These are phyloP conservation scores for Wickerhamiella qilinensis DNA, from an alignment of 805 yeast species.

Conservation along the genomic window DNA sequence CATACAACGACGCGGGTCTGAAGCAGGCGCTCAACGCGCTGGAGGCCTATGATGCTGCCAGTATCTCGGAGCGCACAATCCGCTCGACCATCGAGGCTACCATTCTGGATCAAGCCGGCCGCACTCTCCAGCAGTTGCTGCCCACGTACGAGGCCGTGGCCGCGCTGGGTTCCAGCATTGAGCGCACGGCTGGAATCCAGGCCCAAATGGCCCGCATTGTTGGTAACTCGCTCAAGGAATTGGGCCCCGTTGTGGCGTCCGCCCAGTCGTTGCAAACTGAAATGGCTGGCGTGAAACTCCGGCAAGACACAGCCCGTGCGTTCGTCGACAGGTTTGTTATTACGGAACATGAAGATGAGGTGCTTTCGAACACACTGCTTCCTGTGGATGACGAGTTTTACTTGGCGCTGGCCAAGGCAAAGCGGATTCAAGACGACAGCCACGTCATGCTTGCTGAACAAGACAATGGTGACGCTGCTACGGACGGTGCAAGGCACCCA, in stretches of 20 bases:
- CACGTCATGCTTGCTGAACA: conserved; percentile 45
- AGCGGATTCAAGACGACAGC: conserved; percentile 48
- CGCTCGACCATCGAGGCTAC: conserved; percentile 9
- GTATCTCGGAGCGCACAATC: conserved; percentile 7
- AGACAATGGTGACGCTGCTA: conserved; percentile 31
- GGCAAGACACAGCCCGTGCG: conserved; percentile 18
- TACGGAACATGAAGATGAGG: conserved; percentile 53
- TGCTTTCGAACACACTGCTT: conserved; percentile 25
- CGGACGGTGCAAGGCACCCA: conserved; percentile 10
- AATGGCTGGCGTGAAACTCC: conserved; percentile 11
- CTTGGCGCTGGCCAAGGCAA: conserved; percentile 40
- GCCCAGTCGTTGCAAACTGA: conserved; percentile 16
- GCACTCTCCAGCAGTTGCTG: conserved; percentile 21
- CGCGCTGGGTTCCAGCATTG: conserved; percentile 14
- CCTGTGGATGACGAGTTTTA: conserved; percentile 39
- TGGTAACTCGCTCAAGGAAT: conserved; percentile 10
- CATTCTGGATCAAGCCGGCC: conserved; percentile 9
- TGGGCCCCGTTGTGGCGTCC: conserved; percentile 17
- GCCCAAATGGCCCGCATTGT: conserved; percentile 14
- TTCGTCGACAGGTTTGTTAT: conserved; percentile 46
- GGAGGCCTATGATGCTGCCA: conserved; percentile 5
- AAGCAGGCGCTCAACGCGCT: conserved; percentile 12
- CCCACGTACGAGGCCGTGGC: conserved; percentile 17
- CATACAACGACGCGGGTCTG: conserved; percentile 12
- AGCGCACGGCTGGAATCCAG: conserved; percentile 9